Conservation (phyloP, 495 filamentous ascomycete species). For the Penicillium paxilli region DNA sequence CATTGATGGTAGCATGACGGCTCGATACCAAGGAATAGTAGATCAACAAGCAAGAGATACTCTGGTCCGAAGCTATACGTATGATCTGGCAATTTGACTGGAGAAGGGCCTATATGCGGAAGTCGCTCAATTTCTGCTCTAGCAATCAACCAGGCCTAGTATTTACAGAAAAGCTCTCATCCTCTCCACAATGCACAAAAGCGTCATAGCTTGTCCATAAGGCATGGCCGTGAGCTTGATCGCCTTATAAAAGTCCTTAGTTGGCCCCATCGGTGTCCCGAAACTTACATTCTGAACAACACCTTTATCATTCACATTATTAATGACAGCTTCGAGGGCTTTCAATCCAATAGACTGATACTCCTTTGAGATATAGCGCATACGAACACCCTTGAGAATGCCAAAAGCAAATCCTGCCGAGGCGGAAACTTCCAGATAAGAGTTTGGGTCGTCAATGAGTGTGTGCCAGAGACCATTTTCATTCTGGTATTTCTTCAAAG, state of each 20-base stretch:
- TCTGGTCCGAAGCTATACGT: too few relatives aligned
- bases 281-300: constrained; percentile 61
- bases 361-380: constrained; percentile 51
- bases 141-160: too few relatives aligned
- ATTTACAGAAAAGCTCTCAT: neutral
- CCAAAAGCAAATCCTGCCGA: constrained; percentile 62
- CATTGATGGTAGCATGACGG: too few relatives aligned
- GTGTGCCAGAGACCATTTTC: constrained; percentile 57
- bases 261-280: constrained; percentile 60
- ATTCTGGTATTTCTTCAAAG: constrained; percentile 49
- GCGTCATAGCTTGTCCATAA: constrained; percentile 61
- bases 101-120: too few relatives aligned
- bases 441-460: constrained; percentile 53
- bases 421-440: constrained; percentile 62
- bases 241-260: constrained; percentile 59
- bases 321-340: constrained; percentile 54
- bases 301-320: constrained; percentile 52
- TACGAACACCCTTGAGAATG: constrained; percentile 45
- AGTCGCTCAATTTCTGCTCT: too few relatives aligned
- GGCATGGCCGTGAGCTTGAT: constrained; percentile 65
- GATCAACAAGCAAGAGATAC: too few relatives aligned
- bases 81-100: too few relatives aligned
- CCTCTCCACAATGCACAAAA: neutral
- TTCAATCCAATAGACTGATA: constrained; percentile 43
- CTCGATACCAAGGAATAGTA: too few relatives aligned